These are phyloP conservation scores for Pleurotus giganteus DNA, from an alignment of 768 basidiomycete species.

Conservation along the genomic window DNA sequence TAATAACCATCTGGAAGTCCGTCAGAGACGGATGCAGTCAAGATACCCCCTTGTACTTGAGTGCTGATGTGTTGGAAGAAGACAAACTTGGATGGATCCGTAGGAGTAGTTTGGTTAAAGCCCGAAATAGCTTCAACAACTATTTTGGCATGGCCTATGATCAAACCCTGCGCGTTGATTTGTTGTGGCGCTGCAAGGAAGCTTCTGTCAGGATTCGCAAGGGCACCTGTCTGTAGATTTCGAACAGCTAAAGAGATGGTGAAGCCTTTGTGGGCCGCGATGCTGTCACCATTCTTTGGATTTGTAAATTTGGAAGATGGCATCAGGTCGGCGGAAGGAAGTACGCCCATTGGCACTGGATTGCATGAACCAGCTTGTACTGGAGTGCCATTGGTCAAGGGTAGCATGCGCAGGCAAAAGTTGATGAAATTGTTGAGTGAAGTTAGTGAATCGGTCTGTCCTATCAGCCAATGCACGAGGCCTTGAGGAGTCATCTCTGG, in stretches of 20 bases:
- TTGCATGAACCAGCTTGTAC: constrained; percentile 55
- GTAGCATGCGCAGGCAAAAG: constrained; percentile 44
- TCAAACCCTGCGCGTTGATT: constrained; percentile 45
- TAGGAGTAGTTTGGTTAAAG: constrained; percentile 39
- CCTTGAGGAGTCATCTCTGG: neutral
- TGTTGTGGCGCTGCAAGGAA: constrained; percentile 60
- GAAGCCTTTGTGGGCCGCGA: constrained; percentile 46
- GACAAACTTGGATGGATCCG: constrained; percentile 7
- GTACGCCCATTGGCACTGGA: constrained; percentile 53
- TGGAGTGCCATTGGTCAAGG: constrained; percentile 55
- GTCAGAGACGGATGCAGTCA: neutral
- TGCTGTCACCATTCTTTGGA: constrained; percentile 42
- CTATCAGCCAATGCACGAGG: no score
- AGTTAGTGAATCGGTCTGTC: constrained; percentile 50
- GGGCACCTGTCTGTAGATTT: constrained; percentile 38
- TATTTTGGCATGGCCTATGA: constrained; percentile 59
- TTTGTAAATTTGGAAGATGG: constrained; percentile 47
- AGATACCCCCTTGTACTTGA: neutral
- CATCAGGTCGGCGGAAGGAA: constrained; percentile 44
- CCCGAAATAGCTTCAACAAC: constrained; percentile 49
- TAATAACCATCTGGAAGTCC: constrained; percentile 4
- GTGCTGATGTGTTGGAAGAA: constrained; percentile 1
- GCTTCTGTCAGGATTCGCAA: constrained; percentile 47
- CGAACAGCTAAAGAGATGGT: constrained; percentile 47
- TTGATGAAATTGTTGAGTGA: constrained; percentile 64